Evolutionary conservation across 2,329 filamentous ascomycete species (phyloP).

Genomic region (Alternaria rosae): DNA sequence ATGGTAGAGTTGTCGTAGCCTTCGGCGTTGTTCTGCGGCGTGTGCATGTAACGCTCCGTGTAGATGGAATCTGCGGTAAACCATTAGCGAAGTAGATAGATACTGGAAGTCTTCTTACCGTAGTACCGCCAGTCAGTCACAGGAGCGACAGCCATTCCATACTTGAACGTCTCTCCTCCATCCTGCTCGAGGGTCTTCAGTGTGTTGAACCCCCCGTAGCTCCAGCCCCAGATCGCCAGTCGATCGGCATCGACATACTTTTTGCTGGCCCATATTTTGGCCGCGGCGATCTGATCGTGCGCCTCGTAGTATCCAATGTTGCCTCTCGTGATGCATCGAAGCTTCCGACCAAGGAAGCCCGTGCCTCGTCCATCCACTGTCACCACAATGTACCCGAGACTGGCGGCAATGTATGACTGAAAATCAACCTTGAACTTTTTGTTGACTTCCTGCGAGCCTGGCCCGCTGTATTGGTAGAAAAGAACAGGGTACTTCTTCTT

Average conservation of each 20-base stretch:
- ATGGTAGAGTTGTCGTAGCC: conserved; percentile 83
- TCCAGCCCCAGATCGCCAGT: conserved; percentile 98
- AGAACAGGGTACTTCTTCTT: conserved; percentile 90
- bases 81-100: neutral
- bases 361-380: conserved; percentile 95
- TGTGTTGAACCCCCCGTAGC: conserved; percentile 93
- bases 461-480: conserved; percentile 94
- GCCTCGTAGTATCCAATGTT: conserved; percentile 87
- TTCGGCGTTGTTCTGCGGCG: conserved; percentile 77
- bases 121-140: conserved; percentile 99
- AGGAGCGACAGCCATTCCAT: conserved; percentile 97
- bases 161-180: conserved; percentile 87
- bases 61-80: conserved; percentile 75
- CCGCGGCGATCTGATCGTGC: conserved; percentile 88
- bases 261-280: conserved; percentile 81
- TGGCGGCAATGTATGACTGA: conserved; percentile 85
- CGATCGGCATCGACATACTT: conserved; percentile 81
- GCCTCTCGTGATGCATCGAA: conserved; percentile 81
- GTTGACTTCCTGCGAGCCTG: conserved; percentile 86
- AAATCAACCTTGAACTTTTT: conserved; percentile 87
- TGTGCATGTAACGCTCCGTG: conserved; percentile 97
- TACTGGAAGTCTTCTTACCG: conserved; percentile 49
- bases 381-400: conserved; percentile 89
- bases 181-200: conserved; percentile 94
- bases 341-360: conserved; percentile 84